These are phyloP conservation scores for Pulveroboletus sp. DNA, from an alignment of 768 basidiomycete genomes.

Conservation along the genomic window DNA sequence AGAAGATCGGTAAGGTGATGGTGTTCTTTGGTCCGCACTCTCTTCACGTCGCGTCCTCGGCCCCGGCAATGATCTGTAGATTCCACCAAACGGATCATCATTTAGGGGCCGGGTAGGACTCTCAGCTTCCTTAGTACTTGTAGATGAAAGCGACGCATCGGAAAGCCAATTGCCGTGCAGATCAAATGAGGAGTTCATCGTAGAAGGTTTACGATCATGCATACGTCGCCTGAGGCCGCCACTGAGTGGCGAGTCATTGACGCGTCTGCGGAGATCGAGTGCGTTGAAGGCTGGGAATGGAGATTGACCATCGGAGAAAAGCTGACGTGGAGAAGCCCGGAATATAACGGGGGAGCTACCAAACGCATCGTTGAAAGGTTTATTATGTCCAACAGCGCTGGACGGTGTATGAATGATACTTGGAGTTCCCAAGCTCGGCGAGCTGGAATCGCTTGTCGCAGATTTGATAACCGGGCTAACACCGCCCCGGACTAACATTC, in stretches of 20 bases:
- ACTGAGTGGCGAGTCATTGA: slow-evolving; percentile 50
- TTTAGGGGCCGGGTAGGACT: slow-evolving; percentile 29
- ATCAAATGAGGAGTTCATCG: slow-evolving; percentile 27
- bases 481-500: slow-evolving; percentile 56
- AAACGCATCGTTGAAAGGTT: slow-evolving; percentile 27
- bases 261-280: slow-evolving; percentile 33
- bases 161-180: slow-evolving; percentile 29
- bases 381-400: slow-evolving; percentile 24
- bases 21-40: slow-evolving; percentile 9
- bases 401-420: slow-evolving; percentile 31
- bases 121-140: slow-evolving; percentile 17
- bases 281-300: slow-evolving; percentile 31
- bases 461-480: slow-evolving; percentile 47
- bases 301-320: slow-evolving; percentile 36
- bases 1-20: slow-evolving; percentile 21
- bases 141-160: slow-evolving; percentile 28
- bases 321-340: slow-evolving; percentile 39
- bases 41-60: slow-evolving; percentile 11
- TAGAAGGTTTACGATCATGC: slow-evolving; percentile 26
- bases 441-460: slow-evolving; percentile 25
- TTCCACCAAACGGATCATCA: slow-evolving; percentile 47
- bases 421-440: slow-evolving; percentile 28
- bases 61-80: slow-evolving; percentile 37
- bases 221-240: slow-evolving; percentile 28
- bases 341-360: slow-evolving; percentile 39